Percentiles rank a stretch among this genome's conserved stretches.
These are phyloP conservation scores for Coelastrella sp. DNA, from an alignment of 139 green algal species.

Conservation along the genomic window DNA sequence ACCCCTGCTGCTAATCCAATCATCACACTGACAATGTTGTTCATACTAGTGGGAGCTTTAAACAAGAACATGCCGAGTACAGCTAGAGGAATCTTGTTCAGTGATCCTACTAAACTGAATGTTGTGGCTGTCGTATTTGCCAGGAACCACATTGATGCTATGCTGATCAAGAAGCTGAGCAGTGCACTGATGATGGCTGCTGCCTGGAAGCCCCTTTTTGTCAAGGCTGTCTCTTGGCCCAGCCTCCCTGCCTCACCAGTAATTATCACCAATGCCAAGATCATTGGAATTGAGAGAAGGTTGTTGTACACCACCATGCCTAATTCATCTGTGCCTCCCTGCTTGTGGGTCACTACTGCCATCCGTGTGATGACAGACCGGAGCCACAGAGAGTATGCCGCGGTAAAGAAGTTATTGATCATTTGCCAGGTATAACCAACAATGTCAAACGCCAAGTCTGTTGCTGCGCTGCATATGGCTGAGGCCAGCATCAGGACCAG, in stretches of 20 bases:
- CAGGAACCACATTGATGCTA: conserved; percentile 90
- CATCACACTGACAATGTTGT: conserved; percentile 79
- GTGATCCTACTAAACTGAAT: conserved; percentile 83
- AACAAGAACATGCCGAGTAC: conserved; percentile 87
- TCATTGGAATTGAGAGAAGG: conserved; percentile 80
- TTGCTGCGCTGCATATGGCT: conserved; percentile 74
- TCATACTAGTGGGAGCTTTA: conserved; percentile 61
- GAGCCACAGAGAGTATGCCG: conserved; percentile 80
- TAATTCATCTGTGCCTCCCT: conserved; percentile 73
- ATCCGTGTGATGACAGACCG: conserved; percentile 69
- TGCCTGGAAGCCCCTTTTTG: conserved; percentile 48
- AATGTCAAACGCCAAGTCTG: conserved; percentile 82
- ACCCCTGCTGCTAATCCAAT: conserved; percentile 78
- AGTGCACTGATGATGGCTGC: conserved; percentile 63
- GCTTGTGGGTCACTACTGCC: conserved; percentile 46
- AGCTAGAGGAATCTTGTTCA: conserved; percentile 91
- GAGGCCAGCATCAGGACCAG: conserved; percentile 83
- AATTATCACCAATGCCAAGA: conserved; percentile 66
- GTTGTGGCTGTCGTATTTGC: conserved; percentile 86
- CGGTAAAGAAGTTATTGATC: conserved; percentile 85
- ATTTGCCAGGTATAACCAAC: conserved; percentile 80
- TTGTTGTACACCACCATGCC: conserved; percentile 92
- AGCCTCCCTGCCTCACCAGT: conserved; percentile 66
- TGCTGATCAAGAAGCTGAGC: conserved; percentile 79
- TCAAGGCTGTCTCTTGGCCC: conserved; percentile 59